Evolutionary conservation across 495 filamentous ascomycete genomes (phyloP).

Genomic region (Aspergillus bridgeri): DNA sequence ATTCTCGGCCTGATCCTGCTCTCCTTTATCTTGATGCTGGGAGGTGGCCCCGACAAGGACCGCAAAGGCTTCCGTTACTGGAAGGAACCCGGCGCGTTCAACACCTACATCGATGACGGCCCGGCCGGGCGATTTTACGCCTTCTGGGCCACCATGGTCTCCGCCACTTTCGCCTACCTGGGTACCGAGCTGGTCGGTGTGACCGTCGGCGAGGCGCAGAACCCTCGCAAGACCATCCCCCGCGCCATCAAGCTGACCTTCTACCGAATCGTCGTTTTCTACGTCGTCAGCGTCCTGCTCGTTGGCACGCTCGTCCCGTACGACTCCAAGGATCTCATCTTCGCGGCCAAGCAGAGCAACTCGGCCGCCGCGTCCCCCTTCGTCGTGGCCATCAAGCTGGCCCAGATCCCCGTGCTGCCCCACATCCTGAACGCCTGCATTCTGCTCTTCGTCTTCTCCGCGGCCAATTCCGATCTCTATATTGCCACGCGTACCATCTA

Average conservation of each 20-base stretch:
- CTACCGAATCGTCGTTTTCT: slow-evolving; percentile 83
- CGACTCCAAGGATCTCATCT: slow-evolving; percentile 49
- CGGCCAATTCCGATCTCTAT: slow-evolving; percentile 70
- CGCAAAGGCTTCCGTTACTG: slow-evolving; percentile 76
- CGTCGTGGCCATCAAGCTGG: slow-evolving; percentile 55
- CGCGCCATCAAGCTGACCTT: slow-evolving; percentile 77
- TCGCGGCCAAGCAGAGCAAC: slow-evolving; percentile 44
- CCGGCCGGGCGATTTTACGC: slow-evolving; percentile 59
- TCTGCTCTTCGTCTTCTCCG: slow-evolving; percentile 74
- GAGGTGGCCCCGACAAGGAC: slow-evolving; percentile 69
- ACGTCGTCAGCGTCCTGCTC: slow-evolving; percentile 53
- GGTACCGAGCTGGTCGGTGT: slow-evolving; percentile 82
- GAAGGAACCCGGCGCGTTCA: slow-evolving; percentile 65
- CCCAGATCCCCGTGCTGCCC: slow-evolving; percentile 51
- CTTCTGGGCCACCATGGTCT: slow-evolving; percentile 76
- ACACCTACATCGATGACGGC: slow-evolving; percentile 39
- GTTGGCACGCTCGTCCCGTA: slow-evolving; percentile 57
- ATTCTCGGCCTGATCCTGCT: slow-evolving; percentile 65
- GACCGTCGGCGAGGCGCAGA: slow-evolving; percentile 66
- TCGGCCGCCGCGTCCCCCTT: slow-evolving; percentile 58
- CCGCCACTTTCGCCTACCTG: slow-evolving; percentile 77
- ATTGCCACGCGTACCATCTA: slow-evolving; percentile 81
- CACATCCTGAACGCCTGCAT: slow-evolving; percentile 64
- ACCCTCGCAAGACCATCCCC: slow-evolving; percentile 74
- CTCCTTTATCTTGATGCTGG: slow-evolving; percentile 66